Evolutionary conservation across 306 rosid species (phyloP).

Genomic region (Trifolium dubium): DNA sequence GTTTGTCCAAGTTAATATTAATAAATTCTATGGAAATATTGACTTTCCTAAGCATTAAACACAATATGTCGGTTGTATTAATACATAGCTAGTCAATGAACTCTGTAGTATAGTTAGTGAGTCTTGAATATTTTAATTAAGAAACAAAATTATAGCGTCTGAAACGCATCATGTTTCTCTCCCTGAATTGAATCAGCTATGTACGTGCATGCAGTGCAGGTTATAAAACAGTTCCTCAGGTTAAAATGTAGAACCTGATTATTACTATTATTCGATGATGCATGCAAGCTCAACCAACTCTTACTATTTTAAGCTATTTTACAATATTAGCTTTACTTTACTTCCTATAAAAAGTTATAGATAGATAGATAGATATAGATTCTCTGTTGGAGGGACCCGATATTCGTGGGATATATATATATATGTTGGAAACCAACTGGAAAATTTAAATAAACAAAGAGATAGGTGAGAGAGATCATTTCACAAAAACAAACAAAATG

Average conservation of each 20-base stretch:
- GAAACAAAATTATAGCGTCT: too few relatives aligned
- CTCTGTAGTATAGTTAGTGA: not conserved
- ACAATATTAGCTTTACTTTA: not conserved
- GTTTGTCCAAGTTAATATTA: not conserved
- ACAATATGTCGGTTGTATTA: not conserved
- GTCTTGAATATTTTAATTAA: not conserved
- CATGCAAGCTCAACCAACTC: not conserved
- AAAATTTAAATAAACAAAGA: too few relatives aligned
- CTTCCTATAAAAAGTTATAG: not conserved
- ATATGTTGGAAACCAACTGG: not conserved
- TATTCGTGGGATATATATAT: not conserved
- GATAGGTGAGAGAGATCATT: too few relatives aligned
- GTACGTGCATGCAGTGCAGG: not conserved
- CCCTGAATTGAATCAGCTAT: not conserved
- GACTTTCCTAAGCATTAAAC: not conserved
- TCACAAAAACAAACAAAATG: too few relatives aligned
- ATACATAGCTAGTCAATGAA: not conserved
- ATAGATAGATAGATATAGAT: not conserved
- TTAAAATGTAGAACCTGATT: not conserved
- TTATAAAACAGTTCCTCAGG: not conserved
- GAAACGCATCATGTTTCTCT: not conserved
- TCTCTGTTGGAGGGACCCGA: not conserved
- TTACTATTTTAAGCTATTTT: not conserved
- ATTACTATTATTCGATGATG: not conserved
- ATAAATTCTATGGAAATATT: not conserved